Base-by-base conservation (phyloP, 1,284 basidiomycete genomes). In the Cryptococcus sp. region DNA sequence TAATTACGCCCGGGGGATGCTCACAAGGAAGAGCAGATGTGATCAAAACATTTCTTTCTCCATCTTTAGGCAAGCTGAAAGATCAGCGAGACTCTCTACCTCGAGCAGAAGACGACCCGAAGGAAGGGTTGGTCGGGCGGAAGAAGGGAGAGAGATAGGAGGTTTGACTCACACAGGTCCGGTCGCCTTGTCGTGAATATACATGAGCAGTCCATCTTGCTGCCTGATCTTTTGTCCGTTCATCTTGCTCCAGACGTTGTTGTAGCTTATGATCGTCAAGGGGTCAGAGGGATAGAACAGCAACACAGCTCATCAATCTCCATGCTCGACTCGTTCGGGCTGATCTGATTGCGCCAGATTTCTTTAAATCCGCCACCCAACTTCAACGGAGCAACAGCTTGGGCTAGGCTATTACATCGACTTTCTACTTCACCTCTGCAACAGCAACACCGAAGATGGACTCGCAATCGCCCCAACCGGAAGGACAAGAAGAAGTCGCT, bases 21-120 rank as follows among this genome's bases (percentile, higher is more conserved):
- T 60, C 43, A 76, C 74, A 99, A 12, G 95, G 95, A 47, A 99
- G 75, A 33, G 95, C 94, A 51, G 92, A 97, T 9, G 95, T 97
- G 68, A 98, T 85, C 35, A 99, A 78, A 43, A 97, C 76, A 65
- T 97, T 97, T 46, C 77, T 77, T 71, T 91, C 83, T 40, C 91
- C 92, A 45, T 85, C 79, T 69, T 84, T 83, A 3, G 92, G 92
- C 45, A 92, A 76, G 60, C 91, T 94, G 21, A 23, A 32, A n/a
- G 14, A 40, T 56, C 47, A 59, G 48, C 46, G n/a, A 11, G 18
- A 9, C 48, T 12, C 48, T 43, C 12, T 26, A 16, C 35, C 16
- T 10, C 22, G n/a, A n/a, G n/a, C n/a, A n/a, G n/a, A n/a, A n/a
- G n/a, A n/a, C n/a, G n/a, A n/a, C 6, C 21, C 25, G 28, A 36